Conservation (phyloP, 306 rosid genomes). For the Vigna hirtella region DNA sequence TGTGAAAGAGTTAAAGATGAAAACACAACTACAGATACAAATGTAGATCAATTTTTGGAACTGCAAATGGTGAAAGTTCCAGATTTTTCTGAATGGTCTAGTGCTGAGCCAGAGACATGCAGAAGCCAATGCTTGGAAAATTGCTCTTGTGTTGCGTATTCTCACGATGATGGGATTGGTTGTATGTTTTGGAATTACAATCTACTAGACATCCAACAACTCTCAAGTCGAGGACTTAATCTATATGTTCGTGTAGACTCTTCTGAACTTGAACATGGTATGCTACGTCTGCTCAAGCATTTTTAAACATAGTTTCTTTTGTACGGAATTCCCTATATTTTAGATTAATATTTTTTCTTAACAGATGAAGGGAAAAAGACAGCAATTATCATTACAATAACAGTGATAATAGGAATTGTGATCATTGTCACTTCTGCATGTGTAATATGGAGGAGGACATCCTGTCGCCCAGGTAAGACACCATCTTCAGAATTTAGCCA, state of each 20-base stretch:
- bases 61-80: constrained; percentile 50
- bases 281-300: background rate
- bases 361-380: background rate
- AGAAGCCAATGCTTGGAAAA: constrained; percentile 36
- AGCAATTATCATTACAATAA: constrained; percentile 7
- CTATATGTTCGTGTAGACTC: constrained; percentile 36
- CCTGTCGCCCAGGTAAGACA: background rate
- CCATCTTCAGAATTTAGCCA: background rate
- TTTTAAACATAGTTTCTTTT: background rate
- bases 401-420: constrained; percentile 27
- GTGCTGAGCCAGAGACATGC: background rate
- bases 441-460: constrained; percentile 31
- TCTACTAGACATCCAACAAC: constrained; percentile 34
- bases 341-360: background rate
- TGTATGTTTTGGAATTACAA: constrained; percentile 21
- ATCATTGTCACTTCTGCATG: constrained; percentile 21
- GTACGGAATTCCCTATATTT: background rate
- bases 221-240: constrained; percentile 12
- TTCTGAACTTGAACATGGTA: constrained; percentile 38
- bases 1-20: constrained; percentile 42
- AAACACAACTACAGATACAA: background rate
- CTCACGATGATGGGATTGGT: background rate
- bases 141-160: constrained; percentile 44
- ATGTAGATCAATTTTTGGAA: constrained; percentile 44
- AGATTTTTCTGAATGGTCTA: background rate